phyloP scores from a whole-genome alignment of 139 green algal genomes.

The Chlamydomonas incerta region DNA sequence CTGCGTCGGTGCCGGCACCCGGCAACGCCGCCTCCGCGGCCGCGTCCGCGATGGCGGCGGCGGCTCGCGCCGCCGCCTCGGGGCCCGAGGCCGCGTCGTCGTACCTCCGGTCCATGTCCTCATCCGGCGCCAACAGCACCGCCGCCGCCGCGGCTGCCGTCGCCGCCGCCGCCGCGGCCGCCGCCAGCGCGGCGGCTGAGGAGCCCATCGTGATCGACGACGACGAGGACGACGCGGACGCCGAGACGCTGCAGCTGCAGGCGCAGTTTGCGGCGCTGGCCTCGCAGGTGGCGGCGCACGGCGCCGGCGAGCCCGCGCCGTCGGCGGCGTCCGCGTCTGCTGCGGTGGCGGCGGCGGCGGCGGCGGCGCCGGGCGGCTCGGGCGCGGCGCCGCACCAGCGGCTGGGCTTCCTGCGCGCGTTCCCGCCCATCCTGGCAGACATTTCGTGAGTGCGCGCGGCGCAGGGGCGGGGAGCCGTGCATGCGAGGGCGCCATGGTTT shows the following conservation, averaged over 20 bases:
- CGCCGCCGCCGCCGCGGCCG: neutral
- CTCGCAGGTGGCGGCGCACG: neutral
- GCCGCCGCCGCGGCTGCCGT: neutral
- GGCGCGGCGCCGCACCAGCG: too few relatives aligned
- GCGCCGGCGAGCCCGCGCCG: too few relatives aligned
- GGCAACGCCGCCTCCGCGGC: neutral
- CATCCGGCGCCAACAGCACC: too few relatives aligned
- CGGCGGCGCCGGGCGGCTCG: too few relatives aligned
- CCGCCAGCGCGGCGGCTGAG: neutral
- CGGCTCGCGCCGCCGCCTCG: neutral
- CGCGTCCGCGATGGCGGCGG: neutral
- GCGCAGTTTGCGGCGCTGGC: neutral
- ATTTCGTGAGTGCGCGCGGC: too few relatives aligned
- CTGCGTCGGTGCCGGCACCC: too few relatives aligned
- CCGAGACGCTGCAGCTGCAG: neutral
- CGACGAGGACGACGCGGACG: conserved; percentile 6
- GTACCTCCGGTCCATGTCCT: neutral
- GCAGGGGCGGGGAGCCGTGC: too few relatives aligned
- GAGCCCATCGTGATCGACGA: conserved; percentile 13
- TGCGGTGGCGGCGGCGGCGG: too few relatives aligned
- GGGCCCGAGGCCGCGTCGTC: neutral
- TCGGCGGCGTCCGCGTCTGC: too few relatives aligned
- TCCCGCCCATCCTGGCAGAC: too few relatives aligned
- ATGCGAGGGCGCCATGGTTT: too few relatives aligned
- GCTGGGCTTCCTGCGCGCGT: too few relatives aligned